Conservation (phyloP, 164 flowering plant genomes). For the Vitis rotundifolia region DNA sequence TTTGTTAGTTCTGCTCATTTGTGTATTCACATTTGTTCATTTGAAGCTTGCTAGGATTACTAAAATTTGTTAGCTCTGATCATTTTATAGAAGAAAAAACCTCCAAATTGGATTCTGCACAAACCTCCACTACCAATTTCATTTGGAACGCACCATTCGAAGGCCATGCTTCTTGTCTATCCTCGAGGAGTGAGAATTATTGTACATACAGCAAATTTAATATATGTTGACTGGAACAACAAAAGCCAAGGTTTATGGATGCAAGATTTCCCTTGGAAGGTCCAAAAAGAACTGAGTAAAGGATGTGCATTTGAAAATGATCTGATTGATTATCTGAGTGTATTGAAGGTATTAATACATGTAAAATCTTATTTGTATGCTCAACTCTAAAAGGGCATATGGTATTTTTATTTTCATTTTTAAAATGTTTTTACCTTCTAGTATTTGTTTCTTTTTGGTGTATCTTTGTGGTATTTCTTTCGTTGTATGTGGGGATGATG, state of each 20-base stretch:
- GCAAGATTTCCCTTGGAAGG: constrained; percentile 99
- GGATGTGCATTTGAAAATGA: constrained; percentile 82
- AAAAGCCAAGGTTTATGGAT: constrained; percentile 99
- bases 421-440: too few species aligned
- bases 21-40: neutral
- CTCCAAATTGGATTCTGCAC: constrained; percentile 84
- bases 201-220: constrained; percentile 93
- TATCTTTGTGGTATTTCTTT: neutral
- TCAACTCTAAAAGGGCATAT: constrained; percentile 1
- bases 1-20: neutral
- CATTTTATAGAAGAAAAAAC: constrained; percentile 68
- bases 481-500: neutral
- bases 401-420: too few species aligned
- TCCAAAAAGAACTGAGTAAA: constrained; percentile 37
- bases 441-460: too few species aligned
- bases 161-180: constrained; percentile 96
- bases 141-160: constrained; percentile 98
- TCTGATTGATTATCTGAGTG: constrained; percentile 59
- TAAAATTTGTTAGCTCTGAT: constrained; percentile 11
- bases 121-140: constrained; percentile 93
- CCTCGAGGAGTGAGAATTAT: constrained; percentile 84
- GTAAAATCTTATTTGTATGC: neutral
- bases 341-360: too few species aligned
- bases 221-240: constrained; percentile 97
- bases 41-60: constrained; percentile 1